A percentile compares a stretch with the other conserved stretches of the same genome.
Conservation (phyloP, 2,329 filamentous ascomycete genomes). For the Fusarium brevicatenulatum region DNA sequence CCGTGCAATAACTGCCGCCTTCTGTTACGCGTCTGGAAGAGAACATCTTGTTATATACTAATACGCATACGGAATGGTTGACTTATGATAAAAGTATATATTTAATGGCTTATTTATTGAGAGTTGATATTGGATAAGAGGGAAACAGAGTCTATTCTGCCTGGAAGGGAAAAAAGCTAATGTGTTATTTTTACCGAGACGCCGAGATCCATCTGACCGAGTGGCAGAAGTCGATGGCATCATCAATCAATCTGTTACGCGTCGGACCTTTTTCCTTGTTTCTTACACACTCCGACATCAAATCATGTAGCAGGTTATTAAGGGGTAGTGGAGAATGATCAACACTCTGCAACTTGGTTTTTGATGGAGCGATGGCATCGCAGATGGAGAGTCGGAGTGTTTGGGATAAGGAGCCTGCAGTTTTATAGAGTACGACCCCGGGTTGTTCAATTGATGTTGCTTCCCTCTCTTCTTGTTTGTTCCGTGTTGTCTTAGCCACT, state of each 20-base stretch:
- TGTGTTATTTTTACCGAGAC: too few relatives aligned
- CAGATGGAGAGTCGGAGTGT: not conserved
- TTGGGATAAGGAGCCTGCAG: not conserved
- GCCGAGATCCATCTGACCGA: too few relatives aligned
- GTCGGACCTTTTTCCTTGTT: slow-evolving; percentile 15
- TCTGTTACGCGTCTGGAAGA: slow-evolving; percentile 22
- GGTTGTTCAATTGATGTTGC: not conserved
- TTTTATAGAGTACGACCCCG: slow-evolving; percentile 18
- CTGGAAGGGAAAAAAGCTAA: too few relatives aligned
- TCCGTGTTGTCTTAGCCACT: not conserved
- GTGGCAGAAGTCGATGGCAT: too few relatives aligned
- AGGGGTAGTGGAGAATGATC: slow-evolving; percentile 28
- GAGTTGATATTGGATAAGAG: too few relatives aligned
- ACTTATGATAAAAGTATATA: too few relatives aligned
- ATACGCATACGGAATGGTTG: too few relatives aligned
- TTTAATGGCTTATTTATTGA: too few relatives aligned
- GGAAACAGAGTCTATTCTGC: too few relatives aligned
- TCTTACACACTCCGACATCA: slow-evolving; percentile 9
- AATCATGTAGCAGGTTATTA: slow-evolving; percentile 23
- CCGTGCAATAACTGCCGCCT: slow-evolving; percentile 2
- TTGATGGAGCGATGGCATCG: slow-evolving; percentile 3
- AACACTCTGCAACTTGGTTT: not conserved
- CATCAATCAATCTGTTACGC: slow-evolving; percentile 18
- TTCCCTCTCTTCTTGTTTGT: not conserved
- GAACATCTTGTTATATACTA: too few relatives aligned